phyloP scores from a whole-genome alignment of 2,329 filamentous ascomycete genomes.

The Colletotrichum trifolii region DNA sequence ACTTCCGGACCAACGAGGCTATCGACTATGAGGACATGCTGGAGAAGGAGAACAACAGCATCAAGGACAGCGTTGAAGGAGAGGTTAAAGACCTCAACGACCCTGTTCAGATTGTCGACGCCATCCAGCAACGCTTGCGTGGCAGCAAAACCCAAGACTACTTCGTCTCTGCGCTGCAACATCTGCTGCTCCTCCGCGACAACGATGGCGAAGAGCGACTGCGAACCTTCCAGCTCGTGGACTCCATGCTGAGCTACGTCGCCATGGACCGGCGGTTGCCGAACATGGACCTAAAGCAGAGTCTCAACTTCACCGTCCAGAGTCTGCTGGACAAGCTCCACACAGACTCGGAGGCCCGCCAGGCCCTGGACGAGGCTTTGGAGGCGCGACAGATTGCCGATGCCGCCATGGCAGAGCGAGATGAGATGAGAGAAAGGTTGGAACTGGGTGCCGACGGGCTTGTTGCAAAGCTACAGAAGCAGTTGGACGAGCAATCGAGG shows the following conservation, averaged over 20 bases:
- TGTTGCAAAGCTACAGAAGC: slow-evolving; percentile 90
- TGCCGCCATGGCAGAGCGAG: slow-evolving; percentile 93
- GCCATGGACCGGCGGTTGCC: slow-evolving; percentile 96
- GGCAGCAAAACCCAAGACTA: slow-evolving; percentile 93
- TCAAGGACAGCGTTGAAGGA: slow-evolving; percentile 86
- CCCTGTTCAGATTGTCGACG: slow-evolving; percentile 91
- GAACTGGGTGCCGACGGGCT: slow-evolving; percentile 93
- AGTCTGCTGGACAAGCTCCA: slow-evolving; percentile 94
- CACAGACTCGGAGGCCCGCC: slow-evolving; percentile 93
- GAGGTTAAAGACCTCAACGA: slow-evolving; percentile 94
- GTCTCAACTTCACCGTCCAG: slow-evolving; percentile 96
- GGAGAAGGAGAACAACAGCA: slow-evolving; percentile 88
- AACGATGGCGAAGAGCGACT: slow-evolving; percentile 92
- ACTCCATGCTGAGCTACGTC: slow-evolving; percentile 99
- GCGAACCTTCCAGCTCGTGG: slow-evolving; percentile 96
- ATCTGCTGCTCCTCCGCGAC: slow-evolving; percentile 90
- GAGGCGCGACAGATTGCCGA: slow-evolving; percentile 94
- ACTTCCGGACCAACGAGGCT: slow-evolving; percentile 91
- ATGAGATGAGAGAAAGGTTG: slow-evolving; percentile 90
- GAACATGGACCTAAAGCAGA: slow-evolving; percentile 98
- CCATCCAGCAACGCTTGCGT: slow-evolving; percentile 85
- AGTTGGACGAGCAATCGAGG: slow-evolving; percentile 90
- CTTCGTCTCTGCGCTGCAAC: slow-evolving; percentile 94
- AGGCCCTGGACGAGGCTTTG: slow-evolving; percentile 89
- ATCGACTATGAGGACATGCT: slow-evolving; percentile 99